phyloP scores from a whole-genome alignment of 768 basidiomycete species.

The Inosperma sp. region DNA sequence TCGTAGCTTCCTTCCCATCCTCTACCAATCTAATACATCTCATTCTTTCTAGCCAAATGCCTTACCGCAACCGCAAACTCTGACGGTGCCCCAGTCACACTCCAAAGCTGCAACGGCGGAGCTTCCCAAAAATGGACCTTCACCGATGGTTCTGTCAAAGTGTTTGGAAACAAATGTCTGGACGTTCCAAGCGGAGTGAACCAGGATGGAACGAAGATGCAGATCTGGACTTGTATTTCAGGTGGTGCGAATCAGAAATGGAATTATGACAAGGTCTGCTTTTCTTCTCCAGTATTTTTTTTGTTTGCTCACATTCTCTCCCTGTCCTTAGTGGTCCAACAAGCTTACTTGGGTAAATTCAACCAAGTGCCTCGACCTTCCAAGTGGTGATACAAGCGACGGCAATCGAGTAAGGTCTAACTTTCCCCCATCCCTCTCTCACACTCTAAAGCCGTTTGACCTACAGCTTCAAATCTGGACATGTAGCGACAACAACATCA shows the following conservation, averaged over 20 bases:
- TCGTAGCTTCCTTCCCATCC: no score
- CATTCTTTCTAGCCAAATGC: no score
- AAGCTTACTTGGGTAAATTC: conserved; percentile 44
- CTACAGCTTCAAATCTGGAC: conserved; percentile 49
- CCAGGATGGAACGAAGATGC: conserved; percentile 43
- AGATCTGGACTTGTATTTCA: conserved; percentile 48
- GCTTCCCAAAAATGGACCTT: conserved; percentile 48
- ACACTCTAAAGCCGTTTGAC: neutral
- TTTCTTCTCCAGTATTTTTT: neutral
- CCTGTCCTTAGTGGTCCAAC: conserved; percentile 28
- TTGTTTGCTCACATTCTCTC: neutral
- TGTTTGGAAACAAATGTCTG: conserved; percentile 47
- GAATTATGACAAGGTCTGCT: conserved; percentile 39
- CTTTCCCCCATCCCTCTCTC: no score
- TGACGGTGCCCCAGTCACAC: conserved; percentile 45
- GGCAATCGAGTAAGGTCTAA: conserved; percentile 43
- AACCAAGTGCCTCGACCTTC: conserved; percentile 48
- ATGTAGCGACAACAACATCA: conserved; percentile 39
- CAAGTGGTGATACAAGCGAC: conserved; percentile 34
- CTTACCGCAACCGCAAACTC: no score
- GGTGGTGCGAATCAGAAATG: conserved; percentile 43
- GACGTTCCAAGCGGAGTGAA: conserved; percentile 41
- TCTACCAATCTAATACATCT: no score
- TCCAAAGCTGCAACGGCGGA: conserved; percentile 43
- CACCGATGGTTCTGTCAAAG: conserved; percentile 35